These are phyloP conservation scores for Arachnopeziza araneosa DNA, from an alignment of 2,329 filamentous ascomycete species.

Conservation along the genomic window DNA sequence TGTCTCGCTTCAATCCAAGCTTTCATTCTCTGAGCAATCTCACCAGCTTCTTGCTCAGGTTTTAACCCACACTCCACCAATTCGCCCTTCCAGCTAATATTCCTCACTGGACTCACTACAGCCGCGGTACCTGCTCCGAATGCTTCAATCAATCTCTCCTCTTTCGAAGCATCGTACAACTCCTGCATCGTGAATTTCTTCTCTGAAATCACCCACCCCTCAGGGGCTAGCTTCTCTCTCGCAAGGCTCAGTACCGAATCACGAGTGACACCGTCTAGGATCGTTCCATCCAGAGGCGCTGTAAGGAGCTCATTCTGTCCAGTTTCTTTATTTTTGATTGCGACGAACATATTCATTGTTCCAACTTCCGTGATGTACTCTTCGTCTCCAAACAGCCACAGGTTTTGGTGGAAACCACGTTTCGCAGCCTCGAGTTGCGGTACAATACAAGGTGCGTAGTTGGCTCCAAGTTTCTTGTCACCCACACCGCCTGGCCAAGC, in stretches of 20 bases:
- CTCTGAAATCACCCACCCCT: constrained; percentile 87
- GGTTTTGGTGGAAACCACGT: constrained; percentile 93
- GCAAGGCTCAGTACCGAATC: constrained; percentile 88
- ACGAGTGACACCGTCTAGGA: constrained; percentile 88
- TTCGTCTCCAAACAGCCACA: constrained; percentile 95
- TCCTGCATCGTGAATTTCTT: constrained; percentile 90
- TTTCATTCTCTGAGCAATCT: constrained; percentile 83
- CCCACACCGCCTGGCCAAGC: constrained; percentile 97
- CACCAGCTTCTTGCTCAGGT: constrained; percentile 78
- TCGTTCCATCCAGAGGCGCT: constrained; percentile 93
- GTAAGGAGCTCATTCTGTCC: constrained; percentile 90
- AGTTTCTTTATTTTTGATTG: constrained; percentile 76
- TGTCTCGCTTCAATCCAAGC: constrained; percentile 94
- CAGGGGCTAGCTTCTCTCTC: constrained; percentile 70
- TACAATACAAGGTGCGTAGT: constrained; percentile 99
- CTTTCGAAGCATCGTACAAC: constrained; percentile 70
- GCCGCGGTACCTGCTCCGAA: constrained; percentile 94
- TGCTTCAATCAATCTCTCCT: constrained; percentile 84
- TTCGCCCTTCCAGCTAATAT: constrained; percentile 82
- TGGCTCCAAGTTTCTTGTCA: constrained; percentile 96
- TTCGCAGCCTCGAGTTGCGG: constrained; percentile 88
- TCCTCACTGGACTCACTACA: constrained; percentile 84
- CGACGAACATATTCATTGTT: constrained; percentile 97
- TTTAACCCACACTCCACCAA: constrained; percentile 77
- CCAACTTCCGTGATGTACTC: constrained; percentile 96